phyloP scores from a whole-genome alignment of 1,139 yeast species.

The Candida sp. region DNA sequence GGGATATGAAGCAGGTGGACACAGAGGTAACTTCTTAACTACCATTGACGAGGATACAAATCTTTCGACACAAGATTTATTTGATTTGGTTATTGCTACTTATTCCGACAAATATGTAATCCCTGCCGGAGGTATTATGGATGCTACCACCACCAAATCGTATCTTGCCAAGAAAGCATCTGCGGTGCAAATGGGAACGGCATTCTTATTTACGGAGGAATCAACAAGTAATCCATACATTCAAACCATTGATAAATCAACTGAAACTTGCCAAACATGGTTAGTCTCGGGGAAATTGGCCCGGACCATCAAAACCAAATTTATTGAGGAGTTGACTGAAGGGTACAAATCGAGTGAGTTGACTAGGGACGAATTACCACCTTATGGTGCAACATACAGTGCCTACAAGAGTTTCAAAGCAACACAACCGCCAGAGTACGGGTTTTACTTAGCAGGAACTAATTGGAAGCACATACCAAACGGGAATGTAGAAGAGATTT shows the following conservation, averaged over 20 bases:
- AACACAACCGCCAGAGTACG: conserved; percentile 13
- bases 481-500: neutral
- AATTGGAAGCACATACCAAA: conserved; percentile 12
- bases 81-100: conserved; percentile 17
- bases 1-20: conserved; percentile 57
- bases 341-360: conserved; percentile 4
- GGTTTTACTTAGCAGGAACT: conserved; percentile 33
- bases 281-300: conserved; percentile 39
- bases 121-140: conserved; percentile 47
- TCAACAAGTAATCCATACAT: conserved; percentile 20
- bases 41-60: conserved; percentile 25
- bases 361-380: conserved; percentile 19
- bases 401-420: conserved; percentile 25
- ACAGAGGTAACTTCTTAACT: conserved; percentile 41
- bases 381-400: conserved; percentile 32
- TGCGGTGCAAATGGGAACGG: conserved; percentile 47
- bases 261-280: conserved; percentile 29
- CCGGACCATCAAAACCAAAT: conserved; percentile 31
- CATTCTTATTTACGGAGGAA: conserved; percentile 36
- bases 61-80: conserved; percentile 31
- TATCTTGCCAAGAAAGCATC: conserved; percentile 36
- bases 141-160: conserved; percentile 18
- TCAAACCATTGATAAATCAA: conserved; percentile 4
- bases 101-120: conserved; percentile 10
- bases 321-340: conserved; percentile 14